These are phyloP conservation scores for Moringa oleifera DNA, from an alignment of 345 rosid species.

Conservation along the genomic window DNA sequence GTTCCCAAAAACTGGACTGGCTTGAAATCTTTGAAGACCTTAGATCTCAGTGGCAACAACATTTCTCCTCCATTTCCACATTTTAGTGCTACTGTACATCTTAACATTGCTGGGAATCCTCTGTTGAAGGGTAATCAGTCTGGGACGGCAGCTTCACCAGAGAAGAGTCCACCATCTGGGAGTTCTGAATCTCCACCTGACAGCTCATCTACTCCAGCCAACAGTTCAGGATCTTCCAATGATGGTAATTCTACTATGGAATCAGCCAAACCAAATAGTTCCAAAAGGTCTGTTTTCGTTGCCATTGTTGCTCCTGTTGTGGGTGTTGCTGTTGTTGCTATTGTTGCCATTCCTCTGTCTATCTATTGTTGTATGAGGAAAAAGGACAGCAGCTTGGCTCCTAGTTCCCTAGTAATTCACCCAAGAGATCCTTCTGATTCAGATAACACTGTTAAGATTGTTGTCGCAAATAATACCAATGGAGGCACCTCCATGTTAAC, in stretches of 20 bases:
- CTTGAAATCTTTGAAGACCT: conserved; percentile 39
- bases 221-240: conserved; percentile 18
- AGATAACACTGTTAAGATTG: conserved; percentile 50
- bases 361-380: conserved; percentile 44
- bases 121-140: conserved; percentile 17
- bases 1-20: conserved; percentile 56
- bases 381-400: conserved; percentile 22
- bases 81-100: conserved; percentile 27
- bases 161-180: conserved; percentile 20
- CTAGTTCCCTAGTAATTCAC: conserved; percentile 56
- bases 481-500: conserved; percentile 38
- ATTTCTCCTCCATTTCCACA: conserved; percentile 56
- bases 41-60: conserved; percentile 57
- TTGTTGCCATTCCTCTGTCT: conserved; percentile 39
- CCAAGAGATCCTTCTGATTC: conserved; percentile 63
- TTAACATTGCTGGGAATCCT: conserved; percentile 41
- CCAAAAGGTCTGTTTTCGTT: conserved; percentile 25
- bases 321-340: conserved; percentile 31
- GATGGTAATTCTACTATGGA: conserved; percentile 24
- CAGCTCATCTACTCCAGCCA: conserved; percentile 9
- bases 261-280: conserved; percentile 17
- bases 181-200: conserved; percentile 15
- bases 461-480: conserved; percentile 40
- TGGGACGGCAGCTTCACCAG: conserved; percentile 22
- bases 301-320: conserved; percentile 30